Evolutionary conservation across 1,139 yeast species (phyloP).

Genomic region (Pichia sp.): DNA sequence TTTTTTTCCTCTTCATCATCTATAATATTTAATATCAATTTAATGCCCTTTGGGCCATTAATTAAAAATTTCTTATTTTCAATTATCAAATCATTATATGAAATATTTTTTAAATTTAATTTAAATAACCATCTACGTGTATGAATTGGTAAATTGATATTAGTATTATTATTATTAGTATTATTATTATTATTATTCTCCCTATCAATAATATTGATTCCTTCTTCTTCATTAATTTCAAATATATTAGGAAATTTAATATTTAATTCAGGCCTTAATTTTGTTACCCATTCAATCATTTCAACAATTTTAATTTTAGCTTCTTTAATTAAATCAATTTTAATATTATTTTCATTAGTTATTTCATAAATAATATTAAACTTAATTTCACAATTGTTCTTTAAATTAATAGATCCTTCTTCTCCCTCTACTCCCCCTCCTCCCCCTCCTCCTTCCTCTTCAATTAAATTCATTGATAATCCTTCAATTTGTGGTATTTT

Average conservation of each 20-base stretch:
- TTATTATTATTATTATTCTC: no score
- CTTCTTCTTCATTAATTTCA: background rate
- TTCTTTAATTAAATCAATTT: constrained; percentile 27
- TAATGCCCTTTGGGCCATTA: constrained; percentile 7
- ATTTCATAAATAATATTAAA: constrained; percentile 8
- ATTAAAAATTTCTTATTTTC: constrained; percentile 5
- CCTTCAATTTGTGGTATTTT: constrained; percentile 29
- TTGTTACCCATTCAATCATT: constrained; percentile 9
- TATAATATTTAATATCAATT: background rate
- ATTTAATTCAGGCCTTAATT: constrained; percentile 4
- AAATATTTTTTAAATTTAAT: background rate
- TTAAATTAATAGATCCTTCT: no score
- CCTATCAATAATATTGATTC: background rate
- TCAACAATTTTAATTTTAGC: constrained; percentile 12
- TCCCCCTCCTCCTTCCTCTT: background rate
- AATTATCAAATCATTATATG: constrained; percentile 5
- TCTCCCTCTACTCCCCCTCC: no score
- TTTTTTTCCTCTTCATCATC: background rate
- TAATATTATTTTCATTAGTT: constrained; percentile 5
- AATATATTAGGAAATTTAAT: constrained; percentile 3
- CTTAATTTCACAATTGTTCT: constrained; percentile 3
- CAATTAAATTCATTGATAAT: constrained; percentile 7
- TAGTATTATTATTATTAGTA: no score
- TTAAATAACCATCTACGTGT: constrained; percentile 7
- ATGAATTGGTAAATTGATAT: constrained; percentile 2